Percentiles rank a stretch among this genome's conserved stretches.
phyloP scores from a whole-genome alignment of 164 flowering plant species.

The Vitis cinerea region DNA sequence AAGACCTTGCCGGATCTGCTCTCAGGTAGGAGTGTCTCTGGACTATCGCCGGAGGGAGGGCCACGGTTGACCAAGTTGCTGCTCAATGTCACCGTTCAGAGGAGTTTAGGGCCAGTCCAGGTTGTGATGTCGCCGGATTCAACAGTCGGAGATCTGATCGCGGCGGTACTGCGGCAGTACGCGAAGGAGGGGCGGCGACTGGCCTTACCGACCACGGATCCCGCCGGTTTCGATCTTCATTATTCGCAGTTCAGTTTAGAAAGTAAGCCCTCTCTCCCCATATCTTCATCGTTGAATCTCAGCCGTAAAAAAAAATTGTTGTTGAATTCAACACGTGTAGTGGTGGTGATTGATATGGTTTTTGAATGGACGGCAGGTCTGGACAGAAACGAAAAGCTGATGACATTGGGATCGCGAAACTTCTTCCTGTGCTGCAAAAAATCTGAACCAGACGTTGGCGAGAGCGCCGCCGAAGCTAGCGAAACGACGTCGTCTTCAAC shows the following conservation, averaged over 20 bases:
- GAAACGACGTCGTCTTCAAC: slow-evolving; percentile 33
- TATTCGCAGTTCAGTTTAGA: slow-evolving; percentile 92
- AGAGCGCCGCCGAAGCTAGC: no score
- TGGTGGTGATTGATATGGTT: slow-evolving; percentile 1
- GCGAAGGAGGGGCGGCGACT: slow-evolving; percentile 78
- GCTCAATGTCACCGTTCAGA: slow-evolving; percentile 73
- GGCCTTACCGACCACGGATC: slow-evolving; percentile 38
- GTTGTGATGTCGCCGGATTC: slow-evolving; percentile 67
- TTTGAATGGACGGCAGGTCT: slow-evolving; percentile 46
- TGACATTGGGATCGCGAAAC: slow-evolving; percentile 78
- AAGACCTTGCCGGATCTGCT: no score
- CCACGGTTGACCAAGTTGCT: slow-evolving; percentile 65
- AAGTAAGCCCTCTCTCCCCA: slow-evolving; percentile 38
- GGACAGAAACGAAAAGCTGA: slow-evolving; percentile 66
- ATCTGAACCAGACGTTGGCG: slow-evolving; percentile 11
- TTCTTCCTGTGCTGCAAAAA: slow-evolving; percentile 65
- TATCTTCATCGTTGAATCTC: no score
- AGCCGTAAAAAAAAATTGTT: background rate
- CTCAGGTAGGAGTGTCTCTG: slow-evolving; percentile 11
- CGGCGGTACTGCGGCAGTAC: slow-evolving; percentile 57
- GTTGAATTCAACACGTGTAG: background rate
- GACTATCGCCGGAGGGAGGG: slow-evolving; percentile 11
- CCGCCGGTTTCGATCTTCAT: slow-evolving; percentile 68
- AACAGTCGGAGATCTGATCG: slow-evolving; percentile 65
- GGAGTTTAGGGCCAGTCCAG: slow-evolving; percentile 76